Conservation (phyloP, 1,284 basidiomycete genomes). For the Austroboletus novae-zelandiae region DNA sequence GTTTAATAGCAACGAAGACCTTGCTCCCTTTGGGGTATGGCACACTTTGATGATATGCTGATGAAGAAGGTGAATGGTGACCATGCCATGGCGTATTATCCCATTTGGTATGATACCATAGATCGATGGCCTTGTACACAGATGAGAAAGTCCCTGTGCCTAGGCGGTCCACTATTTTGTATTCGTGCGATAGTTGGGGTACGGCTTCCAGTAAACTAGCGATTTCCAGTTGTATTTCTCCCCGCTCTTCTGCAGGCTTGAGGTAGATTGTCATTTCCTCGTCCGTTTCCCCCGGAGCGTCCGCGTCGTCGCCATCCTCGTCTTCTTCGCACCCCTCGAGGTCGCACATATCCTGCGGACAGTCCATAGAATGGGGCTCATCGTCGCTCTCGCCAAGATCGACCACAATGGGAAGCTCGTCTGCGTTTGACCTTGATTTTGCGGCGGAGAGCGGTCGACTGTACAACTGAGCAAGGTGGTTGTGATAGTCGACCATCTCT, state of each 20-base stretch:
- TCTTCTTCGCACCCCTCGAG: slow-evolving; percentile 38
- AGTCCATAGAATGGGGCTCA: slow-evolving; percentile 39
- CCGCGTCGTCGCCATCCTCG: slow-evolving; percentile 35
- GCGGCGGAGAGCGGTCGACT: slow-evolving; percentile 22
- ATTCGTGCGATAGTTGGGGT: slow-evolving; percentile 64
- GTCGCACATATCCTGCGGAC: slow-evolving; percentile 34
- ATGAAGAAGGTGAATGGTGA: slow-evolving; percentile 55
- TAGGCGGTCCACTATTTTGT: slow-evolving; percentile 85
- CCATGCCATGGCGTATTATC: slow-evolving; percentile 83
- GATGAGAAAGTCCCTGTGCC: slow-evolving; percentile 99
- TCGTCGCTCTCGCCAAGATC: slow-evolving; percentile 56
- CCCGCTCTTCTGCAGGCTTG: slow-evolving; percentile 67
- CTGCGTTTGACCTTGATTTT: slow-evolving; percentile 19
- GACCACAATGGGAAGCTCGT: slow-evolving; percentile 31
- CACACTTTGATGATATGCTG: slow-evolving; percentile 57
- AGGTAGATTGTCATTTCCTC: slow-evolving; percentile 56
- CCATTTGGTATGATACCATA: slow-evolving; percentile 72
- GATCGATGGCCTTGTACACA: slow-evolving; percentile 95
- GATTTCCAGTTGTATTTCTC: slow-evolving; percentile 79
- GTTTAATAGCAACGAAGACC: slow-evolving; percentile 91
- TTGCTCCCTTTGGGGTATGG: slow-evolving; percentile 43
- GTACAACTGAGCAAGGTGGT: slow-evolving; percentile 45
- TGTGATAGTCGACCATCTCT: slow-evolving; percentile 49
- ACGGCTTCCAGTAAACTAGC: slow-evolving; percentile 58
- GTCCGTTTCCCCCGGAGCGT: slow-evolving; percentile 42